Evolutionary conservation across 2,329 filamentous ascomycete species (phyloP).

Genomic region (Onygena corvina): DNA sequence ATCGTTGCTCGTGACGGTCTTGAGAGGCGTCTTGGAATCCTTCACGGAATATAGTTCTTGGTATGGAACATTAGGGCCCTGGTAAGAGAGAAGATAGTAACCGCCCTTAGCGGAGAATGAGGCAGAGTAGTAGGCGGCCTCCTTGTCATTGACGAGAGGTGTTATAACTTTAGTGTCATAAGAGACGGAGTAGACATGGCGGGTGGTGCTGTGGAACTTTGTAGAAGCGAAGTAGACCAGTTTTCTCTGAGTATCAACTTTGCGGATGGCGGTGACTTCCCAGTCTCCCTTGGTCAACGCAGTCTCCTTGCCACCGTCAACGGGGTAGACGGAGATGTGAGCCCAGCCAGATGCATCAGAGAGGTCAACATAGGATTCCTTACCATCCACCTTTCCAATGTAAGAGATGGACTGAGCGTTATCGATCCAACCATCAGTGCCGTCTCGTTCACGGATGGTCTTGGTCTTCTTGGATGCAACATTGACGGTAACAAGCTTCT

Average conservation of each 20-base stretch:
- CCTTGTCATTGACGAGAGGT: conserved; percentile 49
- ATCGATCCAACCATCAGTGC: conserved; percentile 51
- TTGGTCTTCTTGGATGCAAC: conserved; percentile 36
- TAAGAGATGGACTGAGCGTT: conserved; percentile 36
- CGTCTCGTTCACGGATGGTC: conserved; percentile 46
- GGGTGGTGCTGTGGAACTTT: conserved; percentile 53
- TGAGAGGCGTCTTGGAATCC: conserved; percentile 44
- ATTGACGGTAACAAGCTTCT: conserved; percentile 51
- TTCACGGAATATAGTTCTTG: conserved; percentile 50
- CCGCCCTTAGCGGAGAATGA: conserved; percentile 52
- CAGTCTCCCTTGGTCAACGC: conserved; percentile 53
- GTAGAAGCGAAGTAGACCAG: conserved; percentile 55
- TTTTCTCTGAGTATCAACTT: conserved; percentile 45
- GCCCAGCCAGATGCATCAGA: conserved; percentile 55
- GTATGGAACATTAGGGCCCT: conserved; percentile 56
- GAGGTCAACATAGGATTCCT: conserved; percentile 51
- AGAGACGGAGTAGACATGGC: conserved; percentile 55
- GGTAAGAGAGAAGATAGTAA: conserved; percentile 55
- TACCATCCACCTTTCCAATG: conserved; percentile 29
- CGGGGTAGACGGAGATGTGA: conserved; percentile 53
- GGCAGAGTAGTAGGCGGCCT: conserved; percentile 49
- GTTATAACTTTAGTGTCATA: conserved; percentile 42
- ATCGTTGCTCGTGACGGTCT: conserved; percentile 50
- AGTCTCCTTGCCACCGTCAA: conserved; percentile 43
- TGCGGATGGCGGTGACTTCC: conserved; percentile 50